A percentile compares a stretch with the other conserved stretches of the same genome.
phyloP scores from a whole-genome alignment of 257 asterid species.

The Schizonepeta tenuifolia region DNA sequence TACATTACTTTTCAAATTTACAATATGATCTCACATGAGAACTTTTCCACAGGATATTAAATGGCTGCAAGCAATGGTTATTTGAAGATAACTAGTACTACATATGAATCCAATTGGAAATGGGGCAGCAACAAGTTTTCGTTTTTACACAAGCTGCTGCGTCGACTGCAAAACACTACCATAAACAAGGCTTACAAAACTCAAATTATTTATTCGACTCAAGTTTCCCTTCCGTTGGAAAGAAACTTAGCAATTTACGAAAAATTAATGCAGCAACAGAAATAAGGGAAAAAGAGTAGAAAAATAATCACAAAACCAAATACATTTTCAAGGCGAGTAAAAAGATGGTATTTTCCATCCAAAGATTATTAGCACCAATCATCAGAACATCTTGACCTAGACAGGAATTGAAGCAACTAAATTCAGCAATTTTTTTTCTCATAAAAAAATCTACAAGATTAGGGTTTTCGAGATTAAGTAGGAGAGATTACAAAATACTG shows the following conservation, averaged over 20 bases:
- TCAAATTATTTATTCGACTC: neutral
- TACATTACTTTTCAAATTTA: neutral
- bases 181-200: neutral
- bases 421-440: neutral
- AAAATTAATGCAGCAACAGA: neutral
- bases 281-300: neutral
- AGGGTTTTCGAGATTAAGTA: neutral
- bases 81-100: neutral
- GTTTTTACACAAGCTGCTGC: neutral
- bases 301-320: neutral
- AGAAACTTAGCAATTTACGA: neutral
- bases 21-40: conserved; percentile 6
- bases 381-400: neutral
- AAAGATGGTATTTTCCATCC: neutral
- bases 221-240: neutral
- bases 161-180: neutral
- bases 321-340: neutral
- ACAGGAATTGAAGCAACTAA: neutral
- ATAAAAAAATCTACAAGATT: neutral
- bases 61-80: neutral
- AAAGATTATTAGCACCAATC: neutral
- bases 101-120: neutral
- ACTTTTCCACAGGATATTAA: neutral
- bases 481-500: neutral
- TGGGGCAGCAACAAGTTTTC: neutral